Evolutionary conservation across 306 rosid species (phyloP), one percentile per base, ranked within the genome.

Genomic region (Glycine tomentella): DNA sequence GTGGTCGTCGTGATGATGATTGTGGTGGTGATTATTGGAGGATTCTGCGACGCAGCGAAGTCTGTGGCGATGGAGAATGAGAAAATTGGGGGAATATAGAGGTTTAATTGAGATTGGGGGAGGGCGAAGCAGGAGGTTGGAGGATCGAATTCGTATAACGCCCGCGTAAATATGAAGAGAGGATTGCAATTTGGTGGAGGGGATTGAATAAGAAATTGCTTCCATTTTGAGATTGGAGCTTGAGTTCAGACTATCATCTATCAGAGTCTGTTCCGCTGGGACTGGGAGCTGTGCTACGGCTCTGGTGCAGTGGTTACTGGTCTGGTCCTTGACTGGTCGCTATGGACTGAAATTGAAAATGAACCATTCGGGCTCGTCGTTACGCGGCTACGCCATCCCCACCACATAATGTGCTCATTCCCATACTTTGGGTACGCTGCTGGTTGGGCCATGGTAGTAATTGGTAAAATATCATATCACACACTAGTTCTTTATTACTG

Each of bases 321-420:
- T 16, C 62, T 81, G 31, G 31, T 25, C 31, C 31, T 25, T 25
- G 69, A 13, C 3, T 25, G 69, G 49, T 6, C 63, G 2, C 55
- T 72, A 14, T 10, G 12, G 66, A 72, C 69, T 42, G 74, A 77
- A 65, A 36, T 38, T 64, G 70, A 64, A 61, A 83, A 78, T 56
- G 77, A 72, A 76, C 75, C 70, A 25, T 36, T 83, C 78, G 76
- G 31, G 80, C 11, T 77, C 15, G 52, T 71, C 74, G 72, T 86
- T 38, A 80, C 31, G 31, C 31, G 31, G 31, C 31, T 25, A 25
- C 44, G 83, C 72, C 87, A 79, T 84, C 87, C 76, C 45, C 88
- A 80, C 83, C 92, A 82, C 94, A 90, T 13, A 7, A 71, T 88
- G 89, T 83, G 76, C 86, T 83, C 90, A 85, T 89, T 74, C 66